Evolutionary conservation across 345 rosid species (phyloP), one percentile per base, ranked within the genome.

Genomic region (Melaleuca quinquenervia): DNA sequence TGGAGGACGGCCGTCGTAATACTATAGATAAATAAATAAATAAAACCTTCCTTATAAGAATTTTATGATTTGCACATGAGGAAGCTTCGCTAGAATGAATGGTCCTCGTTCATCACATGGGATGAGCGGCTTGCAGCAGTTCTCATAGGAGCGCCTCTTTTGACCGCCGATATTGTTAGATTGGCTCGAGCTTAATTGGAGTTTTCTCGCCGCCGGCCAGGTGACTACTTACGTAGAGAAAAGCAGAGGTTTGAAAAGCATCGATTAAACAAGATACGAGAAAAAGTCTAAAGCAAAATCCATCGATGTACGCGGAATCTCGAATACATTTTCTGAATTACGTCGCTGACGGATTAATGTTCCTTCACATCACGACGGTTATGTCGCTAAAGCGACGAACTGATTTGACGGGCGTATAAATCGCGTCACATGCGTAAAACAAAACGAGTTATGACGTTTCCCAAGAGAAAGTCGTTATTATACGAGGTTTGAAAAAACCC

Each of bases 291-390:
- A 18, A 70, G 18, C 0, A 18, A 16, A 16, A 29, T 32, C 7
- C 8, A 18, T 36, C 7, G 24, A 0, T 0, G 1, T 1, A 1
- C 13, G 2, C 7, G 0, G 0, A 18, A 70, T 70, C 6, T 36
- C 13, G 0, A 70, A 70, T 32, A 8, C 1, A 0, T 13, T 2
- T 36, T 16, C 18, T 48, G 18, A 8, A 70, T 70, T 70, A 36
- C 36, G 14, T 20, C 14, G 24, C 1, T 1, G 26, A 36, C 44
- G 1, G 8, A 70, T 58, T n/a, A n/a, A n/a, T 1, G 0, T 27
- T 8, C 0, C 0, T 1, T n/a, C 12, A 1, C 8, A 27, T 58
- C 70, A 58, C 15, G 12, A n/a, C 8, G 3, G 4, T 58, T 12
- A 70, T 20, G 12, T 70, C 7, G 36, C 41, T 41, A 70, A 36